Evolutionary conservation across 352 stramenopile genomes (phyloP).

Genomic region (Albugo laibachii): DNA sequence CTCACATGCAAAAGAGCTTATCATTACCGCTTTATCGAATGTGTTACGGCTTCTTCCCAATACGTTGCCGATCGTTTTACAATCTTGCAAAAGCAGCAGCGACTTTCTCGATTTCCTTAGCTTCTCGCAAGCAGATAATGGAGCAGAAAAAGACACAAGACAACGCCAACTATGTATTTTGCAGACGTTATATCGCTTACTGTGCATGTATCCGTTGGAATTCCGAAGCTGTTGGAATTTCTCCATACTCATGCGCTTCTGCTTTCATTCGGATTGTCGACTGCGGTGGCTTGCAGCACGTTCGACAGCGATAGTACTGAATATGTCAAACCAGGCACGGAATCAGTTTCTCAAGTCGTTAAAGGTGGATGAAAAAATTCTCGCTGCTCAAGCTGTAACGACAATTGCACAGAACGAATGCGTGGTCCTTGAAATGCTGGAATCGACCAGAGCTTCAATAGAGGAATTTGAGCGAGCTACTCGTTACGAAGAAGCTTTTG

Average conservation of each 20-base stretch:
- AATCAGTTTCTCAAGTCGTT: constrained; percentile 41
- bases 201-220: constrained; percentile 27
- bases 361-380: constrained; percentile 7
- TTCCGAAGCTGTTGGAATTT: constrained; percentile 58
- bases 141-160: constrained; percentile 11
- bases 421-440: neutral
- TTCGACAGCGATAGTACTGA: constrained; percentile 31
- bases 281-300: constrained; percentile 45
- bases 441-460: neutral
- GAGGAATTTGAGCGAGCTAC: neutral
- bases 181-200: constrained; percentile 29
- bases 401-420: neutral
- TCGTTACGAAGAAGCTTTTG: neutral
- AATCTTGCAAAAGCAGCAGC: constrained; percentile 35
- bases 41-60: constrained; percentile 33
- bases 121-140: constrained; percentile 16
- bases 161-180: constrained; percentile 31
- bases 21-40: constrained; percentile 28
- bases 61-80: constrained; percentile 28
- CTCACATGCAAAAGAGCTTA: constrained; percentile 24
- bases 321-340: constrained; percentile 44
- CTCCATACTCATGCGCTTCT: constrained; percentile 59
- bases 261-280: constrained; percentile 33
- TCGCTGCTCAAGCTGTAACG: neutral
- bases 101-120: constrained; percentile 64